These are phyloP conservation scores for Schizochytrium sp. DNA, from an alignment of 108 stramenopile genomes.

Conservation along the genomic window DNA sequence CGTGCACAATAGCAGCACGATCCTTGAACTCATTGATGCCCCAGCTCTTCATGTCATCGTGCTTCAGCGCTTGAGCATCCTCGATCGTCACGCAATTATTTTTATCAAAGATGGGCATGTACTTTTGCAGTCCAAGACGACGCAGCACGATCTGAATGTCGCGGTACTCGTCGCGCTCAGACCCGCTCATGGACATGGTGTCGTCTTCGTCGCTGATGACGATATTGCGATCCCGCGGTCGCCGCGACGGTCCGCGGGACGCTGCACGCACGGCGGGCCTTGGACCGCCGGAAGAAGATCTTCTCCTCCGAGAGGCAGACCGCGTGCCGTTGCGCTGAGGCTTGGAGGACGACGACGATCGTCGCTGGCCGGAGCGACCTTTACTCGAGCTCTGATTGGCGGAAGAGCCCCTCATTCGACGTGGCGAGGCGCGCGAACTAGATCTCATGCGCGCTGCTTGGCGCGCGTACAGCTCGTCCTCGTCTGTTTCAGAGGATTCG, in stretches of 20 bases:
- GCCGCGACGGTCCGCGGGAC: neutral
- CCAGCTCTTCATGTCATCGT: neutral
- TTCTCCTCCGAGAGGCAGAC: neutral
- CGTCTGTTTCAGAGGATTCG: neutral
- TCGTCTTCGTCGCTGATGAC: neutral
- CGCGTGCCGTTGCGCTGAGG: neutral
- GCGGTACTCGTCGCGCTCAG: neutral
- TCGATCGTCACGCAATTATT: conserved; percentile 4
- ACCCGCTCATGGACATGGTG: neutral
- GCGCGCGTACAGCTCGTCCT: neutral
- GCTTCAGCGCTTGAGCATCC: neutral
- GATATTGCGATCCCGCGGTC: neutral
- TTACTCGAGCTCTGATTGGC: too few relatives aligned
- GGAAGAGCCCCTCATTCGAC: too few relatives aligned
- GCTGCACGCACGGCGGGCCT: neutral
- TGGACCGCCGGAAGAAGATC: neutral
- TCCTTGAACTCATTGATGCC: neutral
- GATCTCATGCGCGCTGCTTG: neutral
- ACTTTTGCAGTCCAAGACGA: neutral
- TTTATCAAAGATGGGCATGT: neutral
- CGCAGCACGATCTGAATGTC: neutral
- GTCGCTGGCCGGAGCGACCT: too few relatives aligned
- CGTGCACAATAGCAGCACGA: neutral
- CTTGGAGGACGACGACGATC: too few relatives aligned
- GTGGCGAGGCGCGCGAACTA: neutral